Percentiles rank a stretch among this genome's conserved stretches.
phyloP scores from a whole-genome alignment of 2,329 filamentous ascomycete genomes.

The Ophiosphaerella narmari region DNA sequence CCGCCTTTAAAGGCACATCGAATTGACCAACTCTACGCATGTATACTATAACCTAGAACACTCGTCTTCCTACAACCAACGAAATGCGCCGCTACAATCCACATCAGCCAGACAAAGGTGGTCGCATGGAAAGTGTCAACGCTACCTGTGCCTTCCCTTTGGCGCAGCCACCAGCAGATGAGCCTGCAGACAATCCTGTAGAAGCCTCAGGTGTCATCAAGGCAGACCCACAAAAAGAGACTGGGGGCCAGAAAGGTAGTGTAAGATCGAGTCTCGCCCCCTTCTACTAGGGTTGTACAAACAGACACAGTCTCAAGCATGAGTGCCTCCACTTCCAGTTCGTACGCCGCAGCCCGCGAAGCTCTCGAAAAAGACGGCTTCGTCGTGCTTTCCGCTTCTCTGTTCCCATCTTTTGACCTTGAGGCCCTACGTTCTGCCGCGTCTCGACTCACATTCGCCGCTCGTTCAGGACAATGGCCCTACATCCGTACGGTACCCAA shows the following conservation, averaged over 20 bases:
- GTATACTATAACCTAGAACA: neutral
- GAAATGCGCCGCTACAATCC: no score
- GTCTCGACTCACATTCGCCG: constrained; percentile 60
- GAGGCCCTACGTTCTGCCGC: constrained; percentile 64
- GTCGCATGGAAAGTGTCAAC: neutral
- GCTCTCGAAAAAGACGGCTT: constrained; percentile 74
- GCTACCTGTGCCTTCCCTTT: neutral
- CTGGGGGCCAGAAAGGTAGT: constrained; percentile 1
- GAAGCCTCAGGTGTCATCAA: no score
- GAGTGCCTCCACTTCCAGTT: constrained; percentile 15
- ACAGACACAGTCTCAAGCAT: constrained; percentile 9
- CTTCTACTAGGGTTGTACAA: neutral
- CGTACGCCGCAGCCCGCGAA: constrained; percentile 47
- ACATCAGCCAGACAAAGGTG: neutral
- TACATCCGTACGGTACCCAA: constrained; percentile 83
- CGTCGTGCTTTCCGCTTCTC: constrained; percentile 70
- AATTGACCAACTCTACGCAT: neutral
- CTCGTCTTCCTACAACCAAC: neutral
- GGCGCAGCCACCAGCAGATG: neutral
- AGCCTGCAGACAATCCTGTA: neutral
- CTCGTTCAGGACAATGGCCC: constrained; percentile 76
- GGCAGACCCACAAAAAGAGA: no score
- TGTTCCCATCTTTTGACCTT: constrained; percentile 58
- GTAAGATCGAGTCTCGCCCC: neutral
- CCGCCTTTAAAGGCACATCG: neutral